Conservation (phyloP, 2,329 filamentous ascomycete species). For the Pseudogymnoascus sp. region DNA sequence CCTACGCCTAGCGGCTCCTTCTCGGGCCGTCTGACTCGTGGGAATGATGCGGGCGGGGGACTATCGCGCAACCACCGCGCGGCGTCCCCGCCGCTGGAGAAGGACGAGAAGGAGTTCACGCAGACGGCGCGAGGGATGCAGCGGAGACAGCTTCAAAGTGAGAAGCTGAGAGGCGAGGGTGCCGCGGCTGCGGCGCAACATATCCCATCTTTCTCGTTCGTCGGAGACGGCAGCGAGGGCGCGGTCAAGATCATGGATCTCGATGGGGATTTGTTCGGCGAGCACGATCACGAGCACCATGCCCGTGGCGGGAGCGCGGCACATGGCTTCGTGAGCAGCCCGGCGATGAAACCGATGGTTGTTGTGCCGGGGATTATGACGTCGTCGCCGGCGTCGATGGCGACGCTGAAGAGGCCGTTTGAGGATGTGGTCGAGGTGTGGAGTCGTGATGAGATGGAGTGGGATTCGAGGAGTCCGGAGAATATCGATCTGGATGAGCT, state of each 20-base stretch:
- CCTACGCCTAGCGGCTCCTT: slow-evolving; percentile 57
- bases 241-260: slow-evolving; percentile 24
- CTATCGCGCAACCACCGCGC: slow-evolving; percentile 57
- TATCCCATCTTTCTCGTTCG: slow-evolving; percentile 11
- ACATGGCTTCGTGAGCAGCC: slow-evolving; percentile 41
- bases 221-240: slow-evolving; percentile 16
- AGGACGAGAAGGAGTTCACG: slow-evolving; percentile 93
- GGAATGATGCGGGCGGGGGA: slow-evolving; percentile 28
- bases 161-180: slow-evolving; percentile 43
- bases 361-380: slow-evolving; percentile 38
- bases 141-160: slow-evolving; percentile 47
- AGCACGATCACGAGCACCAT: slow-evolving; percentile 24
- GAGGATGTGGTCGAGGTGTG: slow-evolving; percentile 28
- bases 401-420: slow-evolving; percentile 39
- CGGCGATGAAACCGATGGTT: slow-evolving; percentile 44
- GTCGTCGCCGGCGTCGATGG: slow-evolving; percentile 26
- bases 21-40: slow-evolving; percentile 36
- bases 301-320: slow-evolving; percentile 14
- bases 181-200: slow-evolving; percentile 23
- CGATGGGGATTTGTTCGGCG: slow-evolving; percentile 26
- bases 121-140: slow-evolving; percentile 84
- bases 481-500: slow-evolving; percentile 88
- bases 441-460: slow-evolving; percentile 41
- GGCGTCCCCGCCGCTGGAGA: slow-evolving; percentile 83
- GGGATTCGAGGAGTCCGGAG: slow-evolving; percentile 65